Percentiles rank a stretch among this genome's conserved stretches.
phyloP scores from a whole-genome alignment of 257 asterid genomes.

The Solanum raphanifolium region DNA sequence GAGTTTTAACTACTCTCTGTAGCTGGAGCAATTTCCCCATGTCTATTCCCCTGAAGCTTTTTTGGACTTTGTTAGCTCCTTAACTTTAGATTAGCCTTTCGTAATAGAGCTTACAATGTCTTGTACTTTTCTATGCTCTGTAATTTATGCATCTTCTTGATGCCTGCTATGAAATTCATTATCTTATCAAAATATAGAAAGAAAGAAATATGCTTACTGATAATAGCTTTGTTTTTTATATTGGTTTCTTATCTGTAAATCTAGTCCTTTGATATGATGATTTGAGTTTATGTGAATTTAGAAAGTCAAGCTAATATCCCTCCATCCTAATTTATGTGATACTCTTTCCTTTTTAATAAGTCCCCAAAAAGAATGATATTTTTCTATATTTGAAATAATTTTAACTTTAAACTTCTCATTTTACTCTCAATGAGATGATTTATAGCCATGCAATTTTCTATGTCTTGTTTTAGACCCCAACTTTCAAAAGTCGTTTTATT shows the following conservation, averaged over 20 bases:
- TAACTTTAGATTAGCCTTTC: background rate
- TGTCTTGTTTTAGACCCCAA: background rate
- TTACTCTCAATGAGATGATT: background rate
- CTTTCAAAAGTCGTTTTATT: background rate
- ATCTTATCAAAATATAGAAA: background rate
- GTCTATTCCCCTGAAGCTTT: background rate
- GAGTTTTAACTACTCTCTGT: background rate
- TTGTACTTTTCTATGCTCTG: background rate
- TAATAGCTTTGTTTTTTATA: background rate
- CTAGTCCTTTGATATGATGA: background rate
- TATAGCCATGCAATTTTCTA: background rate
- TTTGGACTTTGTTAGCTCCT: background rate
- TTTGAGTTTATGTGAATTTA: background rate
- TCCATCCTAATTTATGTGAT: background rate
- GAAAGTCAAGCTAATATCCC: background rate
- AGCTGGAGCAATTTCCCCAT: background rate
- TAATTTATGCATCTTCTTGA: background rate
- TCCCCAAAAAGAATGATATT: background rate
- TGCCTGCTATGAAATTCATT: background rate
- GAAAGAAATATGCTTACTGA: background rate
- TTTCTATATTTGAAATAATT: background rate
- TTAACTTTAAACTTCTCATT: background rate
- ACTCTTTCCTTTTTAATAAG: background rate
- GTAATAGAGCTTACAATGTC: background rate
- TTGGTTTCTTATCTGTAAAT: background rate